phyloP scores from a whole-genome alignment of 108 stramenopile species.

The Seminavis robusta region DNA sequence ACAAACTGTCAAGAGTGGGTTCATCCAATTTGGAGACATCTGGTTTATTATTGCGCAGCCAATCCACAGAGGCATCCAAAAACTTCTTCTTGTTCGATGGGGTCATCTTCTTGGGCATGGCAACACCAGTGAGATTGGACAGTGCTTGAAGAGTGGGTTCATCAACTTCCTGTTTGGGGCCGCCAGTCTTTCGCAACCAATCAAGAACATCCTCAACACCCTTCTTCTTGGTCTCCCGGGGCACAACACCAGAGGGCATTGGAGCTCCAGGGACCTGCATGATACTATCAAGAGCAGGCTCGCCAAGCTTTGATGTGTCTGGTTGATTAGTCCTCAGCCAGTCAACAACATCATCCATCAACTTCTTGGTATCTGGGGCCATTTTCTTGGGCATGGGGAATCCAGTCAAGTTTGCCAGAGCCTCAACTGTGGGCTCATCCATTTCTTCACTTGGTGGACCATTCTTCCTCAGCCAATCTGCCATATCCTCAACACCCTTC shows the following conservation, averaged over 20 bases:
- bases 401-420: slow-evolving; percentile 8
- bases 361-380: not conserved
- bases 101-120: not conserved
- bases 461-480: slow-evolving; percentile 28
- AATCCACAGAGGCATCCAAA: not conserved
- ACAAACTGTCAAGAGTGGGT: not conserved
- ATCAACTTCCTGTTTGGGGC: not conserved
- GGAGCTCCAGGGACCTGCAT: slow-evolving; percentile 6
- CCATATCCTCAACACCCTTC: slow-evolving; percentile 15
- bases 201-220: slow-evolving; percentile 28
- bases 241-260: not conserved
- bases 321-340: slow-evolving; percentile 5
- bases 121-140: not conserved
- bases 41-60: not conserved
- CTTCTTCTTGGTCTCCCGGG: not conserved
- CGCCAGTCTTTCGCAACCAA: slow-evolving; percentile 22
- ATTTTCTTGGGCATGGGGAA: not conserved
- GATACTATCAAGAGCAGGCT: slow-evolving; percentile 1
- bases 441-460: slow-evolving; percentile 1
- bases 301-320: not conserved
- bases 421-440: slow-evolving; percentile 7
- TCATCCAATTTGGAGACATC: slow-evolving; percentile 4
- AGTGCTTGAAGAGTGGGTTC: slow-evolving; percentile 1
- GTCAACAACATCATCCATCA: slow-evolving; percentile 1
- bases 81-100: not conserved